These are phyloP conservation scores for Babesia ovata DNA, from an alignment of 169 alveolate species.

Conservation along the genomic window DNA sequence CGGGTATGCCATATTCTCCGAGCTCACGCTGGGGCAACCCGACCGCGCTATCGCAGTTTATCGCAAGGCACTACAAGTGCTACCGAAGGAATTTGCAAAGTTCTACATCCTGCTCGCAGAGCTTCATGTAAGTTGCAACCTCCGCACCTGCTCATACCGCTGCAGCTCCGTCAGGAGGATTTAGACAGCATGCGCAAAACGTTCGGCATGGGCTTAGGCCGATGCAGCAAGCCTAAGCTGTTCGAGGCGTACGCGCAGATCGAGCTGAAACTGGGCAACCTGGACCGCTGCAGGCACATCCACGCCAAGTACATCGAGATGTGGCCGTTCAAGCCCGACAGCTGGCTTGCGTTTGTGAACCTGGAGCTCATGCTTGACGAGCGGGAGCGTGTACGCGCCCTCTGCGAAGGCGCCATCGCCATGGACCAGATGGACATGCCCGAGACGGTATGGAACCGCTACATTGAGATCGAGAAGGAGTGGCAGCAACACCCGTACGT, in stretches of 20 bases:
- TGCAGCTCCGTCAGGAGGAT: slow-evolving; percentile 77
- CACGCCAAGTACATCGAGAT: slow-evolving; percentile 90
- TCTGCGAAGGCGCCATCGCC: slow-evolving; percentile 87
- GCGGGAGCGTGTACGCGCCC: slow-evolving; percentile 85
- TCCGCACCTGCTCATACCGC: not conserved
- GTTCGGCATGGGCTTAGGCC: slow-evolving; percentile 92
- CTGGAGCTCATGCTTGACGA: slow-evolving; percentile 89
- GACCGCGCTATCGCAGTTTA: slow-evolving; percentile 88
- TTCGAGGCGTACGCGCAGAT: slow-evolving; percentile 90
- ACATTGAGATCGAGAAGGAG: slow-evolving; percentile 79
- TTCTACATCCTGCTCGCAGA: slow-evolving; percentile 90
- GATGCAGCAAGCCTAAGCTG: slow-evolving; percentile 88
- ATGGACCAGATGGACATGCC: slow-evolving; percentile 89
- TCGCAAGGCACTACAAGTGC: slow-evolving; percentile 82
- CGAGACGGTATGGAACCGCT: slow-evolving; percentile 86
- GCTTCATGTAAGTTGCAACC: slow-evolving; percentile 71
- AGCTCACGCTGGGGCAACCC: slow-evolving; percentile 80
- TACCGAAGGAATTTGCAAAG: slow-evolving; percentile 93
- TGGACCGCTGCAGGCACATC: slow-evolving; percentile 91
- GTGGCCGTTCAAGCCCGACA: slow-evolving; percentile 87
- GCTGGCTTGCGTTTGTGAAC: slow-evolving; percentile 89
- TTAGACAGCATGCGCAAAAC: slow-evolving; percentile 88
- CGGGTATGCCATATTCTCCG: slow-evolving; percentile 93
- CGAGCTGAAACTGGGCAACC: slow-evolving; percentile 92
- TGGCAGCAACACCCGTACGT: slow-evolving; percentile 81